Evolutionary conservation across 2,329 filamentous ascomycete species (phyloP).

Genomic region (Curvularia spicifera): DNA sequence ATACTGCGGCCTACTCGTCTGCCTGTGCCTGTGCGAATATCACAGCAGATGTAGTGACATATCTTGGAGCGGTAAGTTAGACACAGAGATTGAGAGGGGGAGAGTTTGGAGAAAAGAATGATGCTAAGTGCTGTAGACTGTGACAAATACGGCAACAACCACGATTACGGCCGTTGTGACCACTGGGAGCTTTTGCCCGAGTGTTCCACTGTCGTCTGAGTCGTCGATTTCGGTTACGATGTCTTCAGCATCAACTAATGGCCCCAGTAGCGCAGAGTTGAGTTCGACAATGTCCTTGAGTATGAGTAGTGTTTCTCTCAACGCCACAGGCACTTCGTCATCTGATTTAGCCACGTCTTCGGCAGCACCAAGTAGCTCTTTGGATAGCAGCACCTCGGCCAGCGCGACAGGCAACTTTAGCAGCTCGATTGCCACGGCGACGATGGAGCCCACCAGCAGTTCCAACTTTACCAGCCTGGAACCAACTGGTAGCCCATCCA

Average conservation of each 20-base stretch:
- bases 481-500: slow-evolving; percentile 1
- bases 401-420: slow-evolving; percentile 1
- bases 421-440: slow-evolving; percentile 1
- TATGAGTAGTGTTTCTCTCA: background rate
- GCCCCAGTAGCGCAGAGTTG: slow-evolving; percentile 1
- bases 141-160: slow-evolving; percentile 22
- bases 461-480: background rate
- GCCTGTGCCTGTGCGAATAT: slow-evolving; percentile 38
- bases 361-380: no score
- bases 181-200: slow-evolving; percentile 15
- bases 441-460: background rate
- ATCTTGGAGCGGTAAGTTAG: slow-evolving; percentile 31
- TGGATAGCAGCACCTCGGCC: background rate
- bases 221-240: slow-evolving; percentile 1
- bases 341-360: no score
- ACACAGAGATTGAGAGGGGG: no score
- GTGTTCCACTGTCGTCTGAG: background rate
- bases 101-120: background rate
- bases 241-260: background rate
- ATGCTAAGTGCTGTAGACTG: slow-evolving; percentile 23
- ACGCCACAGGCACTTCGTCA: background rate
- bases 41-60: slow-evolving; percentile 20
- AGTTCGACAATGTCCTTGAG: background rate
- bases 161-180: slow-evolving; percentile 20
- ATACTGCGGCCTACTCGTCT: slow-evolving; percentile 28